Percentiles rank a stretch among this genome's conserved stretches.
These are phyloP conservation scores for Phytophthora sojae DNA, from an alignment of 352 stramenopile genomes.

Conservation along the genomic window DNA sequence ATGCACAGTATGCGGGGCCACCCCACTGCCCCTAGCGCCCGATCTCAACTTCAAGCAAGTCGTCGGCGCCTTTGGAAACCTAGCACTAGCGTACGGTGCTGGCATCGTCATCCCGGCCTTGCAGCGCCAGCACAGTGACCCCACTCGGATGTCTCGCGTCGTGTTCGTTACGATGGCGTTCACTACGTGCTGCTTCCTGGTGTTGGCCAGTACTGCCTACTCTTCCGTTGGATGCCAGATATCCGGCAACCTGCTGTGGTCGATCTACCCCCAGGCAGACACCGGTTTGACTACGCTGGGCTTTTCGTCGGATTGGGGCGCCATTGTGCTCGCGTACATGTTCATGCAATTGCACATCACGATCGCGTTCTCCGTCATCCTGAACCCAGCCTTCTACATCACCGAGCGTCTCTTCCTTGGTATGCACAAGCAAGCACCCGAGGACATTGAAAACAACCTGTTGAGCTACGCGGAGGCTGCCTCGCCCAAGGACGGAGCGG, in stretches of 20 bases:
- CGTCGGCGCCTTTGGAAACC: conserved; percentile 41
- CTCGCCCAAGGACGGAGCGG: conserved; percentile 10
- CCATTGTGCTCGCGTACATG: conserved; percentile 23
- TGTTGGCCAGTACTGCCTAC: conserved; percentile 42
- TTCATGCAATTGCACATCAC: conserved; percentile 29
- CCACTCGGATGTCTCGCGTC: conserved; percentile 21
- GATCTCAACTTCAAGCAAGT: conserved; percentile 44
- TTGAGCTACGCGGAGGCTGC: conserved; percentile 18
- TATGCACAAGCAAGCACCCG: conserved; percentile 18
- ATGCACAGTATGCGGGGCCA: conserved; percentile 31
- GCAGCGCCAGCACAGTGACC: conserved; percentile 24
- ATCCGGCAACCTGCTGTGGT: conserved; percentile 24
- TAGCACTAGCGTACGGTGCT: conserved; percentile 41
- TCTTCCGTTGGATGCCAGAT: conserved; percentile 42
- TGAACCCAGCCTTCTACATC: conserved; percentile 27
- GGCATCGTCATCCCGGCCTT: conserved; percentile 26
- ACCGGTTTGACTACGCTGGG: conserved; percentile 19
- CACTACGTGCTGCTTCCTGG: conserved; percentile 41
- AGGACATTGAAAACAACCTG: conserved; percentile 28
- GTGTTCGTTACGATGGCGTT: conserved; percentile 53
- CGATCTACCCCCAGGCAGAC: conserved; percentile 20
- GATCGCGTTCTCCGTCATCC: conserved; percentile 27
- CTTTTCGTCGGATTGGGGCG: conserved; percentile 21
- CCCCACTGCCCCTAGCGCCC: conserved; percentile 26
- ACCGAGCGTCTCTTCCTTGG: conserved; percentile 26